Base-by-base conservation (phyloP, 805 yeast genomes). In the Candida arabinofermentans region DNA sequence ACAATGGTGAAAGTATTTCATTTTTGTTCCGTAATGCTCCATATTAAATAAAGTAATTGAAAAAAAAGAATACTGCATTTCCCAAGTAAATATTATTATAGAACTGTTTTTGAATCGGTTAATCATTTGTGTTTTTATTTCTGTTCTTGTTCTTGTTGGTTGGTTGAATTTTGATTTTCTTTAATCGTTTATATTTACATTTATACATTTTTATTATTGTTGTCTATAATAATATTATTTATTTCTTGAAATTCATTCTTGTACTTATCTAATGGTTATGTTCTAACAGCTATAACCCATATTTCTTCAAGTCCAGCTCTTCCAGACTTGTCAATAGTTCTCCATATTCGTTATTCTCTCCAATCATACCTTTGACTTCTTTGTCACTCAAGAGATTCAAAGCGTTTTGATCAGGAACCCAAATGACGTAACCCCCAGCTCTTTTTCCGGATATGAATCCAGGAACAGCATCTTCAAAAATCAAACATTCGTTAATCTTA, bases 391-490 rank as follows among this genome's bases (percentile, higher is more conserved):
- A 62, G 7, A 76, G 74, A 16, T 70, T 66, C 26, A 75, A 55
- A 0, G 95, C 95, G 43, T 85, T 77, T 21, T 73, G 72, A 62
- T 91, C 91, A 8, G 99, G 98, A 12, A 90, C 84, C 99, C 98
- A 93, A 36, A 91, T 74, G n/a, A 91, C 96, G 41, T 72, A 73
- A 12, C 87, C 85, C 9, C 89, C 90, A 27, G 96, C 88, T 14
- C 85, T 81, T 42, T 74, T 75, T 12, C 96, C 99, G 3, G 96
- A 83, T 14, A 69, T 57, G 18, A 91, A 91, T 3, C 99, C 99
- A 0, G 96, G 90, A 34, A 89, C 70, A 3, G 96, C 98, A 64
- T 93, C 99, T 68, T 93, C 99, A 62, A 93, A 93, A 2, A 93
- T 84, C 24, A 93, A 62, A 54, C 95, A 86, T 55, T 93, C 96